phyloP scores from a whole-genome alignment of 495 filamentous ascomycete genomes.

The Pyrenopolyporus hunteri region DNA sequence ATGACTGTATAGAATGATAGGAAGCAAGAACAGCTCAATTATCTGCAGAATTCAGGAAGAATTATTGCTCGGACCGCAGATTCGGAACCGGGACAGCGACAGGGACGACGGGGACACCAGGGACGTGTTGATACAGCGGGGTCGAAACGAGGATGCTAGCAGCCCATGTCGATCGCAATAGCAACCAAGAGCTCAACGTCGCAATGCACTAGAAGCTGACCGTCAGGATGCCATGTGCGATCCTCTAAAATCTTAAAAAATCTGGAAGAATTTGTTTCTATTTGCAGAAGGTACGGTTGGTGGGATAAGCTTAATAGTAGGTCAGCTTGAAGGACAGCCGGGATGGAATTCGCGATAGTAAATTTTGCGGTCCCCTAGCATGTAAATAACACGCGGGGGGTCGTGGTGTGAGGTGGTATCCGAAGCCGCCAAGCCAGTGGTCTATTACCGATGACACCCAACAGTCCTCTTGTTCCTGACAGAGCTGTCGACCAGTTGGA shows the following conservation, averaged over 20 bases:
- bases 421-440: constrained; percentile 25
- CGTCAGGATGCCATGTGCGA: constrained; percentile 25
- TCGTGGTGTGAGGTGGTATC: constrained; percentile 18
- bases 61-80: constrained; percentile 35
- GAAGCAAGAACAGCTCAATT: constrained; percentile 10
- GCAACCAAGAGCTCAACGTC: constrained; percentile 15
- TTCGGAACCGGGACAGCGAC: constrained; percentile 30
- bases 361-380: not conserved
- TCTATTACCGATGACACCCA: constrained; percentile 22
- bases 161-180: constrained; percentile 41
- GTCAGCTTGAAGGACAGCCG: not conserved
- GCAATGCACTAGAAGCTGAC: constrained; percentile 15
- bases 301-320: not conserved
- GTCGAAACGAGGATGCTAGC: constrained; percentile 37
- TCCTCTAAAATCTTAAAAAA: constrained; percentile 21
- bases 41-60: constrained; percentile 20
- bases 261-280: constrained; percentile 16
- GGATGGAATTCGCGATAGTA: constrained; percentile 9
- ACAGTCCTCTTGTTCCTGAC: constrained; percentile 16
- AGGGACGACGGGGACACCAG: too few relatives aligned
- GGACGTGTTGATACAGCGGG: constrained; percentile 36
- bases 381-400: constrained; percentile 10
- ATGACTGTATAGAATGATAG: constrained; percentile 11
- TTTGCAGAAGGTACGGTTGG: constrained; percentile 10
- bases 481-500: not conserved